These are phyloP conservation scores for Pyricularia grisea DNA, from an alignment of 2,329 filamentous ascomycete genomes.

Conservation along the genomic window DNA sequence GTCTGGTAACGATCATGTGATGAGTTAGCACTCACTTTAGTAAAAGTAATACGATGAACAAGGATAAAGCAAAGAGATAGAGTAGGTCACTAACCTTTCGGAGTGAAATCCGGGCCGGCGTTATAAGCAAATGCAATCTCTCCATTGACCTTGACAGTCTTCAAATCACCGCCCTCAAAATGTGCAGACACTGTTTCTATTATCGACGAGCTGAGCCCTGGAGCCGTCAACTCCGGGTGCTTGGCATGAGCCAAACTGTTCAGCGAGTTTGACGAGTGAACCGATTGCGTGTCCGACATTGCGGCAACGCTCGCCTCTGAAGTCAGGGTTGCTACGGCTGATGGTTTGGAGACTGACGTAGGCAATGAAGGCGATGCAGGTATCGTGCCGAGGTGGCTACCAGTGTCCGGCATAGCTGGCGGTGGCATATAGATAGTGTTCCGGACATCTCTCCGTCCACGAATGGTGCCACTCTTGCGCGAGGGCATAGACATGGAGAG, in stretches of 20 bases:
- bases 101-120: slow-evolving; percentile 34
- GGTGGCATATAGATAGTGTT: slow-evolving; percentile 83
- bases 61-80: not conserved
- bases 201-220: slow-evolving; percentile 79
- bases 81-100: slow-evolving; percentile 32
- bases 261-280: slow-evolving; percentile 78
- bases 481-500: slow-evolving; percentile 57
- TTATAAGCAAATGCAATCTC: slow-evolving; percentile 88
- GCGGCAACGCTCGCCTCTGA: slow-evolving; percentile 52
- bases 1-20: slow-evolving; percentile 22
- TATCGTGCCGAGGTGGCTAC: not conserved
- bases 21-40: slow-evolving; percentile 2
- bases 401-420: slow-evolving; percentile 9
- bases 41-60: not conserved
- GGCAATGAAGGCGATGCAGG: slow-evolving; percentile 21
- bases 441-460: slow-evolving; percentile 82
- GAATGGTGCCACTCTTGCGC: slow-evolving; percentile 64
- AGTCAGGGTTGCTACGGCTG: slow-evolving; percentile 44
- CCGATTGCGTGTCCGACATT: slow-evolving; percentile 78
- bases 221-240: slow-evolving; percentile 72
- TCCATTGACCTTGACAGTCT: slow-evolving; percentile 66
- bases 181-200: slow-evolving; percentile 85
- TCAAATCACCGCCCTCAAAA: slow-evolving; percentile 66
- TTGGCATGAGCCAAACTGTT: slow-evolving; percentile 58
- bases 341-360: slow-evolving; percentile 23